Conservation (phyloP, 768 basidiomycete genomes). For the Scleroderma bovista region DNA sequence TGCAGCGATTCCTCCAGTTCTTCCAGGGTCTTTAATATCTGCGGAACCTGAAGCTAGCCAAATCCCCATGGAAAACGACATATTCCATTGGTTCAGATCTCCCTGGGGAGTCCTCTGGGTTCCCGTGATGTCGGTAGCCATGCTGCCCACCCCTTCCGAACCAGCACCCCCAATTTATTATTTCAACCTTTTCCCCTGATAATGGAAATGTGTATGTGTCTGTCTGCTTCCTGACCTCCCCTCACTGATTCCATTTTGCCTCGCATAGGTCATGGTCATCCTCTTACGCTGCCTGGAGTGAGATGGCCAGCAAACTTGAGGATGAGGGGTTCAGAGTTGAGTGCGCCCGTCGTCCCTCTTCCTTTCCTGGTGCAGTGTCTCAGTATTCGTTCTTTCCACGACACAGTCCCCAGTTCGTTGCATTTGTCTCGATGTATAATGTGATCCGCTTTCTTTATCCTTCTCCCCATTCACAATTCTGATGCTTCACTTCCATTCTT, state of each 20-base stretch:
- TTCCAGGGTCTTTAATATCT: constrained; percentile 22
- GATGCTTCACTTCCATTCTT: constrained; percentile 10
- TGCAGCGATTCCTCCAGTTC: constrained; percentile 33
- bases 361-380: constrained; percentile 14
- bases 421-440: constrained; percentile 19
- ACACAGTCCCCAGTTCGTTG: constrained; percentile 16
- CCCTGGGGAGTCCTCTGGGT: constrained; percentile 26
- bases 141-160: constrained; percentile 49
- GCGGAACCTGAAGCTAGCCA: constrained; percentile 24
- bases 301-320: constrained; percentile 62
- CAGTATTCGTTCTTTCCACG: constrained; percentile 10
- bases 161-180: constrained; percentile 62
- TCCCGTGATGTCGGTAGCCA: constrained; percentile 30
- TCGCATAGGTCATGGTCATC: no score
- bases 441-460: not conserved
- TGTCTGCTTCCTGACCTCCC: constrained; percentile 11
- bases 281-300: no score
- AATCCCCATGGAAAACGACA: constrained; percentile 22
- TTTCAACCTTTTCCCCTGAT: constrained; percentile 71
- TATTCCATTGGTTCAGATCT: no score
- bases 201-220: constrained; percentile 35
- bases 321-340: constrained; percentile 73
- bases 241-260: no score
- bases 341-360: constrained; percentile 47
- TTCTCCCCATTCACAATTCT: constrained; percentile 6